These are phyloP conservation scores for Xylaria sp. DNA, from an alignment of 2,329 filamentous ascomycete species.

Conservation along the genomic window DNA sequence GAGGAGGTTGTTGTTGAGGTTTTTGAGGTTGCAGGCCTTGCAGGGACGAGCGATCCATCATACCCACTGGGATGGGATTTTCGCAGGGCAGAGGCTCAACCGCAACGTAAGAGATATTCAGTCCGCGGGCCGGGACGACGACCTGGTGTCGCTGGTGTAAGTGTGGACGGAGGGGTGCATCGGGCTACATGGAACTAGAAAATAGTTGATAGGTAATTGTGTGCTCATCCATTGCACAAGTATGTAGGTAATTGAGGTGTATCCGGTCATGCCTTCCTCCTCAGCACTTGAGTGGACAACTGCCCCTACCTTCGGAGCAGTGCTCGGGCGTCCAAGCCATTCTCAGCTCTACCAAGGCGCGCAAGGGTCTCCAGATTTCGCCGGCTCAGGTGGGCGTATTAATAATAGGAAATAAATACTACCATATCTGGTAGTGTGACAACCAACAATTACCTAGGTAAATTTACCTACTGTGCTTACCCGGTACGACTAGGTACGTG, in stretches of 20 bases:
- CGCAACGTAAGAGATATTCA: slow-evolving; percentile 31
- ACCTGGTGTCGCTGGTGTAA: slow-evolving; percentile 21
- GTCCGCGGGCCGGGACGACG: slow-evolving; percentile 8
- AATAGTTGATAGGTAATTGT: not conserved
- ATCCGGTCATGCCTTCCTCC: not conserved
- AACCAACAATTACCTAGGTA: too few relatives aligned
- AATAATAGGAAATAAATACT: not conserved
- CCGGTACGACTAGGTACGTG: not conserved
- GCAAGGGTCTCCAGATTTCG: not conserved
- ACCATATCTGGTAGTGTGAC: not conserved
- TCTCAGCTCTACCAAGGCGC: not conserved
- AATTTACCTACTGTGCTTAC: not conserved
- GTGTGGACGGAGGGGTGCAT: slow-evolving; percentile 20
- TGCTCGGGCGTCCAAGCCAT: not conserved
- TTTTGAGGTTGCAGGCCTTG: slow-evolving; percentile 38
- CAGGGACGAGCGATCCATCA: slow-evolving; percentile 44
- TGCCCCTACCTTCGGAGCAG: not conserved
- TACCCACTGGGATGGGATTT: slow-evolving; percentile 15
- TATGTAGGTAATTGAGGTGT: not conserved
- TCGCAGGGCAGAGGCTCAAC: slow-evolving; percentile 16
- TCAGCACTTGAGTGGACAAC: not conserved
- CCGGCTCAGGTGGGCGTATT: not conserved
- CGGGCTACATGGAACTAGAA: slow-evolving; percentile 11
- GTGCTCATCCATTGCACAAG: not conserved
- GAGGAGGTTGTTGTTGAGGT: slow-evolving; percentile 31